These are phyloP conservation scores for Stephanodiscus minutulus DNA, from an alignment of 108 stramenopile genomes.

Conservation along the genomic window DNA sequence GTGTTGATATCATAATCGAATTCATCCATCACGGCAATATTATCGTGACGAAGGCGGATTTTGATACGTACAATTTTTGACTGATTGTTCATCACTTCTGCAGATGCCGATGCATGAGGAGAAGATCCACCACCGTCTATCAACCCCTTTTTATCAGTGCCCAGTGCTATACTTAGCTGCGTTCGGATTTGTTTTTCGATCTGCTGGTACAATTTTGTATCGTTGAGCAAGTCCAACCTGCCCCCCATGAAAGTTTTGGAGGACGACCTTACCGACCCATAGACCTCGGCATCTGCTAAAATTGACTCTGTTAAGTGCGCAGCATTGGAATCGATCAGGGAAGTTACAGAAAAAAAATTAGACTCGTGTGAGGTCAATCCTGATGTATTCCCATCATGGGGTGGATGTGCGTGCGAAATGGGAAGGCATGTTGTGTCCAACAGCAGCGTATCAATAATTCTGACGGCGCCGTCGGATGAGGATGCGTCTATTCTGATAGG, in stretches of 20 bases:
- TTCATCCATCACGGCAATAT: slow-evolving; percentile 36
- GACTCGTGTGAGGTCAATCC: background rate
- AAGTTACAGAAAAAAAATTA: slow-evolving; percentile 20
- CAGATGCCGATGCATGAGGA: background rate
- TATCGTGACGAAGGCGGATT: slow-evolving; percentile 46
- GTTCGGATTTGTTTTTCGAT: slow-evolving; percentile 61
- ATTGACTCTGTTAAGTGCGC: slow-evolving; percentile 59
- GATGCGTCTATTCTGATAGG: slow-evolving; percentile 46
- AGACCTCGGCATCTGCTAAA: slow-evolving; percentile 71
- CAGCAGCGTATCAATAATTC: slow-evolving; percentile 67
- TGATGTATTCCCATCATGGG: slow-evolving; percentile 23
- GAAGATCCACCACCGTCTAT: slow-evolving; percentile 5
- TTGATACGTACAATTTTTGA: slow-evolving; percentile 34
- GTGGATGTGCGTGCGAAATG: slow-evolving; percentile 43
- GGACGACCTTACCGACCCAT: slow-evolving; percentile 66
- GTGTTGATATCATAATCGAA: slow-evolving; percentile 71
- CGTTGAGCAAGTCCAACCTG: slow-evolving; percentile 59
- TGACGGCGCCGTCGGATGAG: slow-evolving; percentile 40
- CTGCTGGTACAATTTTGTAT: slow-evolving; percentile 41
- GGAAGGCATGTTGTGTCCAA: slow-evolving; percentile 74
- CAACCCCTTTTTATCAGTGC: slow-evolving; percentile 24
- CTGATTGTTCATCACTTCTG: background rate
- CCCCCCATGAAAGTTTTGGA: slow-evolving; percentile 70
- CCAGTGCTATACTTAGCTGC: slow-evolving; percentile 47
- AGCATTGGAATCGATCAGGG: slow-evolving; percentile 59